phyloP scores from a whole-genome alignment of 2,329 filamentous ascomycete genomes.

The Phoma sp. region DNA sequence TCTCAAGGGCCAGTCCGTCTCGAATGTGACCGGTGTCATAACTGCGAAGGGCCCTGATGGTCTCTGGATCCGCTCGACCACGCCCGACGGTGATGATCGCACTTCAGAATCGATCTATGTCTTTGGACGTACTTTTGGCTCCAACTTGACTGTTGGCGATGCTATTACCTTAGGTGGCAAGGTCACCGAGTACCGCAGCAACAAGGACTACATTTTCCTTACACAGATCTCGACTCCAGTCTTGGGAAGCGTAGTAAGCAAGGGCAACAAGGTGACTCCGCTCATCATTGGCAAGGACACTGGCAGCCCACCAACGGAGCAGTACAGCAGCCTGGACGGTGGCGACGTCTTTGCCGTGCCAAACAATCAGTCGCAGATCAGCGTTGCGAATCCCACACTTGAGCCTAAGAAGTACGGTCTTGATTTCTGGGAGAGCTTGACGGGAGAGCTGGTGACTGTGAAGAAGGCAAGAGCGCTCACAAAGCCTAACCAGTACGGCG shows the following conservation, averaged over 20 bases:
- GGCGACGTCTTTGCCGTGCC: conserved; percentile 70
- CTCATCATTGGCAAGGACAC: conserved; percentile 67
- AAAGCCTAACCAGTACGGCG: conserved; percentile 68
- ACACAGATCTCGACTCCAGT: conserved; percentile 66
- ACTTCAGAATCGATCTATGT: conserved; percentile 72
- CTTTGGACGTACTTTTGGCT: conserved; percentile 59
- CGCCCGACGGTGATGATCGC: conserved; percentile 59
- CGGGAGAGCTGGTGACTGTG: conserved; percentile 71
- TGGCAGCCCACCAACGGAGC: conserved; percentile 63
- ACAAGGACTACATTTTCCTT: conserved; percentile 63
- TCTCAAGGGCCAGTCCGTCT: conserved; percentile 62
- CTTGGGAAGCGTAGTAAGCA: conserved; percentile 61
- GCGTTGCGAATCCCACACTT: conserved; percentile 64
- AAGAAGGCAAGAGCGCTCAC: conserved; percentile 62
- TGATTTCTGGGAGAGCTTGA: conserved; percentile 76
- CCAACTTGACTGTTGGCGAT: conserved; percentile 66
- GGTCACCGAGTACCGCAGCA: conserved; percentile 66
- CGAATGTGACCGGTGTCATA: conserved; percentile 66
- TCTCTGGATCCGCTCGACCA: conserved; percentile 68
- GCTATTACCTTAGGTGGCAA: conserved; percentile 65
- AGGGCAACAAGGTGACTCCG: conserved; percentile 61
- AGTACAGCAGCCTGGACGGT: conserved; percentile 67
- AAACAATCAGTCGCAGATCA: conserved; percentile 65
- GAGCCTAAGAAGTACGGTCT: conserved; percentile 68
- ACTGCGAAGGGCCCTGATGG: conserved; percentile 68